Evolutionary conservation across 2,329 filamentous ascomycete species (phyloP), one percentile per base, ranked within the genome.

Genomic region (Emergomyces africanus): DNA sequence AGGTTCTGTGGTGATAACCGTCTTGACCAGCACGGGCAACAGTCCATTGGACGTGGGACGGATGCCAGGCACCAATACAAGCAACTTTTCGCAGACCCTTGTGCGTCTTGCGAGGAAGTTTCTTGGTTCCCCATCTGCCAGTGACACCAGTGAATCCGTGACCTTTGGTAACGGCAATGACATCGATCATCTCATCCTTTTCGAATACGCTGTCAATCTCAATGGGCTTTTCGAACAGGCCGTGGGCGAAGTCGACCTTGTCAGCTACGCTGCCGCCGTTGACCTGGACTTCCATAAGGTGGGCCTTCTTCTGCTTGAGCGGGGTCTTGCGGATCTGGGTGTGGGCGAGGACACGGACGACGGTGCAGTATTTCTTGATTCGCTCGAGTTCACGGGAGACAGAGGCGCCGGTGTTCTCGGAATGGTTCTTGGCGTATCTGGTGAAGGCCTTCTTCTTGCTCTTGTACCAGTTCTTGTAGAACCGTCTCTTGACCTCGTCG

Each of bases 401-500:
- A 74, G 89, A 90, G 70, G 89, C 81, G 73, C 90, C 91, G 80
- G 79, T 88, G 82, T 81, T 87, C 83, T 97, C 92, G 66, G 92
- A 90, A 87, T 97, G 90, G 87, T 95, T 92, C 90, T 97, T 99
- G 83, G 94, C 90, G 82, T 99, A 99, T 85, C 95, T 96, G 85
- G 94, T 99, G 84, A 99, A 99, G 65, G 94, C 94, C 92, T 99
- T 99, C 90, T 96, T 97, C 91, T 99, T 99, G 85, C 86, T 90
- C 88, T 96, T 96, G 89, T 99, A 99, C 94, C 94, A 99, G 88
- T 99, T 99, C 90, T 97, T 97, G 89, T 99, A 99, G 90, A 99
- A 99, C 77, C 94, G 89, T 75, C 94, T 89, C 88, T 96, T 96
- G 79, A 99, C 77, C 83, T 97, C 94, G 79, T 99, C 94, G 81